These are phyloP conservation scores for Elaeis oleifera DNA, from an alignment of 202 grass and related monocot species.

Conservation along the genomic window DNA sequence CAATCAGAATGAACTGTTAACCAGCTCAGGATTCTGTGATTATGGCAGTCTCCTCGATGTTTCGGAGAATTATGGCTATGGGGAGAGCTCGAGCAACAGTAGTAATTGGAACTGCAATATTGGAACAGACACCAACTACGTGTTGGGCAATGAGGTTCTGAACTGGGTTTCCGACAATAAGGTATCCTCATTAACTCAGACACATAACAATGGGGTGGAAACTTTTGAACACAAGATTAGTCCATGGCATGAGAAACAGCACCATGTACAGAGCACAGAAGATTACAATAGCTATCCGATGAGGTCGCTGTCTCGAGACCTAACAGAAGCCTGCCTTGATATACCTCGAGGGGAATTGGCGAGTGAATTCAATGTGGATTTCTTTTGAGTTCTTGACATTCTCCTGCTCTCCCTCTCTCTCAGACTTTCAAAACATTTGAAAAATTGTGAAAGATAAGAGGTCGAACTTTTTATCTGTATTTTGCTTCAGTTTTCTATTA, in stretches of 20 bases:
- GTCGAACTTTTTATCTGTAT: no score
- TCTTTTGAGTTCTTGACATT: slow-evolving; percentile 32
- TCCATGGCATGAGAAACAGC: slow-evolving; percentile 19
- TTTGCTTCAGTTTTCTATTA: no score
- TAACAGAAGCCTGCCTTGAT: slow-evolving; percentile 41
- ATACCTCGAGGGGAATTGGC: slow-evolving; percentile 40
- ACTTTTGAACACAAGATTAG: slow-evolving; percentile 48
- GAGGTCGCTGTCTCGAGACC: slow-evolving; percentile 34
- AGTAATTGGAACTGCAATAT: slow-evolving; percentile 46
- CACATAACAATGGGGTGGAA: slow-evolving; percentile 33
- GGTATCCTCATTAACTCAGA: slow-evolving; percentile 34
- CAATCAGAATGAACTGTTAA: not conserved
- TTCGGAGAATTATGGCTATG: slow-evolving; percentile 42
- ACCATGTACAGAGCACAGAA: slow-evolving; percentile 7
- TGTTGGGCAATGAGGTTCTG: slow-evolving; percentile 39
- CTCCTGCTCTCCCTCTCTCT: no score
- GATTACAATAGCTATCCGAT: slow-evolving; percentile 21
- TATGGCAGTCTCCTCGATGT: slow-evolving; percentile 41
- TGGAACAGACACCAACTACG: slow-evolving; percentile 5
- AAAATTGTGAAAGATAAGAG: no score
- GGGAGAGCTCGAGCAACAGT: slow-evolving; percentile 72
- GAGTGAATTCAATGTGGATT: slow-evolving; percentile 63
- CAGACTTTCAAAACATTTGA: no score
- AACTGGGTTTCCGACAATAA: slow-evolving; percentile 18
- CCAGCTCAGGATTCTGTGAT: slow-evolving; percentile 31